Evolutionary conservation across 139 green algal species (phyloP).

Genomic region (Edaphochlamys debaryana): DNA sequence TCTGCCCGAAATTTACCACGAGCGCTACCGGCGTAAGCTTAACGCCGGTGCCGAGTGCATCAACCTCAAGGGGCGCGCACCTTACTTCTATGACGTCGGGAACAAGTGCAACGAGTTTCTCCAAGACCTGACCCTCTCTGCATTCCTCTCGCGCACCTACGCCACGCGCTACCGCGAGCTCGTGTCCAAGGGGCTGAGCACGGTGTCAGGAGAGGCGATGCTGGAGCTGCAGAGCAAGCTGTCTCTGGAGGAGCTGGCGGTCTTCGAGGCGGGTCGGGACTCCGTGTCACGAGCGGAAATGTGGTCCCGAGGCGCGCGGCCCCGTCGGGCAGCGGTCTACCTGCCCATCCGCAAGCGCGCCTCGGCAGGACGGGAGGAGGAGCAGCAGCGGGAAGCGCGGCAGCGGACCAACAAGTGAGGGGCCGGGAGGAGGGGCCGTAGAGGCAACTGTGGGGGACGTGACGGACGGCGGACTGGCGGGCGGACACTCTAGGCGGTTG

Average conservation of each 20-base stretch:
- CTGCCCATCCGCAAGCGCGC: not conserved
- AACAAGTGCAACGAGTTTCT: constrained; percentile 56
- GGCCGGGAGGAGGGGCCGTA: no score
- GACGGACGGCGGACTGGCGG: no score
- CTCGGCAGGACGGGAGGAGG: not conserved
- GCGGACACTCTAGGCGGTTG: no score
- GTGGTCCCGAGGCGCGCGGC: constrained; percentile 36
- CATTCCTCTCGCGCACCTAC: constrained; percentile 48
- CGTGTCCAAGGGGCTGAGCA: constrained; percentile 55
- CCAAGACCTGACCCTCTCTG: constrained; percentile 43
- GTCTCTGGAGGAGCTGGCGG: constrained; percentile 55
- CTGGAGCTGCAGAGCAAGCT: constrained; percentile 60
- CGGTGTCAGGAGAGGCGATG: constrained; percentile 53
- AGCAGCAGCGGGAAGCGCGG: not conserved
- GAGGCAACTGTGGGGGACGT: no score
- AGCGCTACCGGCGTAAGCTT: constrained; percentile 49
- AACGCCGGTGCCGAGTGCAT: constrained; percentile 55
- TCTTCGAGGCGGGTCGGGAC: constrained; percentile 53
- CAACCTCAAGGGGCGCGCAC: constrained; percentile 46
- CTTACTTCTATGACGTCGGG: constrained; percentile 58
- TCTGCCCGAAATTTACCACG: constrained; percentile 45
- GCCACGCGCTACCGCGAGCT: constrained; percentile 54
- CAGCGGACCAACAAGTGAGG: not conserved
- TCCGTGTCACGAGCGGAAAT: constrained; percentile 27
- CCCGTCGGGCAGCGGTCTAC: not conserved